Conservation (phyloP, 2,329 filamentous ascomycete species). For the Didymella sp. region DNA sequence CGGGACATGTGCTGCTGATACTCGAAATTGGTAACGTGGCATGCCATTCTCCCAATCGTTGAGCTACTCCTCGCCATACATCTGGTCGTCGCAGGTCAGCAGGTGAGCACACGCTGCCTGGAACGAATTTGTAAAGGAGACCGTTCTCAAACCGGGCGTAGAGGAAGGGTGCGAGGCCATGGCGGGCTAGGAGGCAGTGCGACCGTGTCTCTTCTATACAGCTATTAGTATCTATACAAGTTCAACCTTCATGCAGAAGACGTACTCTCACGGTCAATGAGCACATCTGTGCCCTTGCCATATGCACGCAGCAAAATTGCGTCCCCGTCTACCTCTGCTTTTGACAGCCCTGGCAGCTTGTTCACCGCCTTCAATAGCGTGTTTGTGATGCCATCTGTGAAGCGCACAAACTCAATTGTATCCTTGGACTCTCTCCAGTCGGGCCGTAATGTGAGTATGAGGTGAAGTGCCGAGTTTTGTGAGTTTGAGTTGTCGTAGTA, state of each 20-base stretch:
- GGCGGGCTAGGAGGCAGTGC: conserved; percentile 84
- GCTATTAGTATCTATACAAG: background rate
- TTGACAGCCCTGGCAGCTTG: conserved; percentile 70
- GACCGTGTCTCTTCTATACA: conserved; percentile 66
- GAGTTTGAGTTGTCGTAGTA: conserved; percentile 80
- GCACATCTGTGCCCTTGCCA: conserved; percentile 88
- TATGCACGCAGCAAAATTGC: conserved; percentile 91
- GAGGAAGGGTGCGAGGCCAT: conserved; percentile 83
- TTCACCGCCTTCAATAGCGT: conserved; percentile 83
- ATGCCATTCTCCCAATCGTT: conserved; percentile 91
- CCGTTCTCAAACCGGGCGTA: conserved; percentile 95
- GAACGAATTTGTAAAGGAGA: conserved; percentile 91
- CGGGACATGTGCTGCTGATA: conserved; percentile 53
- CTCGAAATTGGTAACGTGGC: conserved; percentile 67
- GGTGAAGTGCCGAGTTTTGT: conserved; percentile 76
- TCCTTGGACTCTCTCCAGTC: conserved; percentile 80
- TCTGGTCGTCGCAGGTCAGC: conserved; percentile 77
- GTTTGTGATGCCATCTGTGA: conserved; percentile 98
- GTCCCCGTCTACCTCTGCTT: conserved; percentile 80
- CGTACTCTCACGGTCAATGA: conserved; percentile 94
- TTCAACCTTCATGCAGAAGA: background rate
- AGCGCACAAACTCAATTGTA: conserved; percentile 82
- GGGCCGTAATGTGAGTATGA: conserved; percentile 80
- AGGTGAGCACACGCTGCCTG: conserved; percentile 79
- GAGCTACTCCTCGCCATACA: conserved; percentile 84